These are phyloP conservation scores for Aspergillus spinulosporus DNA, from an alignment of 2,329 filamentous ascomycete genomes.

Conservation along the genomic window DNA sequence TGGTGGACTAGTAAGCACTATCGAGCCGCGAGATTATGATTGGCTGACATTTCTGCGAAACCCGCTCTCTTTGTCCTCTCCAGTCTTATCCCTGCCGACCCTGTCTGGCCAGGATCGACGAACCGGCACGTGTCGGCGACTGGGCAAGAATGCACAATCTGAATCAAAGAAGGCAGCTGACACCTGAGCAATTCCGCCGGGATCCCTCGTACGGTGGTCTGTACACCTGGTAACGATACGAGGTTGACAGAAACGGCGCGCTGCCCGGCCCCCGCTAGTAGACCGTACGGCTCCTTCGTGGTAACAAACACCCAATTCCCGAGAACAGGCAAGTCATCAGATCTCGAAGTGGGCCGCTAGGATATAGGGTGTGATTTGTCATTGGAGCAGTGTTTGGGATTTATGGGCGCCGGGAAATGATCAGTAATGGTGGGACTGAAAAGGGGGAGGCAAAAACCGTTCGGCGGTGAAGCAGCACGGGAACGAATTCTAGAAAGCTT, in stretches of 20 bases:
- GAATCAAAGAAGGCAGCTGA: background rate
- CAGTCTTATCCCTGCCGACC: constrained; percentile 6
- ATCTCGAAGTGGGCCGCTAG: constrained; percentile 1
- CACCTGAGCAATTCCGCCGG: background rate
- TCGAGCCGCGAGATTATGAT: constrained; percentile 5
- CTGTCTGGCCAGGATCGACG: constrained; percentile 21
- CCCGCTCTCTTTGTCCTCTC: constrained; percentile 1
- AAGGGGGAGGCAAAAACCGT: constrained; percentile 20
- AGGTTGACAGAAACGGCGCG: background rate
- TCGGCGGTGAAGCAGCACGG: background rate
- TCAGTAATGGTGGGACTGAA: constrained; percentile 14
- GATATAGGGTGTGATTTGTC: background rate
- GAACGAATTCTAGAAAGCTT: constrained; percentile 30
- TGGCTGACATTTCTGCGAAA: background rate
- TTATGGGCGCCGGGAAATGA: constrained; percentile 10
- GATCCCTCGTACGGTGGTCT: background rate
- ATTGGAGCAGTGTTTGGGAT: constrained; percentile 9
- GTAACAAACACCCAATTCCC: background rate
- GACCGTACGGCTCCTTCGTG: background rate
- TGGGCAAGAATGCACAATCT: constrained; percentile 12
- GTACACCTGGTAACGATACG: background rate
- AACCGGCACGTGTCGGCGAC: constrained; percentile 23
- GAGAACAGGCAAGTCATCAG: constrained; percentile 1
- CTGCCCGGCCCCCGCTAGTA: background rate
- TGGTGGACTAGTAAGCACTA: constrained; percentile 9